Evolutionary conservation across 768 basidiomycete species (phyloP).

Genomic region (Cubamyces lactineus): DNA sequence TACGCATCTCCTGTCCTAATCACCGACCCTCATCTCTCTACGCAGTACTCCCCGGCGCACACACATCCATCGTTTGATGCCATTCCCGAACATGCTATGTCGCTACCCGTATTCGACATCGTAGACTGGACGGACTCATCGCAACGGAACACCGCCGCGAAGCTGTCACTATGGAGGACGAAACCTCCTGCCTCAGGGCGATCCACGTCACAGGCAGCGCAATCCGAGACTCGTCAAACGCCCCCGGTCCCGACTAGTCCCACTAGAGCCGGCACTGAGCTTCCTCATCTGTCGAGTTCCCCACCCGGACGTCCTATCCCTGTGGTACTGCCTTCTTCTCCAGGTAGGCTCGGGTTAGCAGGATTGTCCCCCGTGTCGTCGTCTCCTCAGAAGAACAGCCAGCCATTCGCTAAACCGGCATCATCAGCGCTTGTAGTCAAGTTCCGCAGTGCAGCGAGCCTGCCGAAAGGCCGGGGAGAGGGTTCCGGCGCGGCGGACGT

Average conservation of each 20-base stretch:
- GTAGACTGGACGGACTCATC: slow-evolving; percentile 62
- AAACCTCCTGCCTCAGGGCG: slow-evolving; percentile 38
- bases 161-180: slow-evolving; percentile 65
- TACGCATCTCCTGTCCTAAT: slow-evolving; percentile 69
- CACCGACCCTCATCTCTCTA: slow-evolving; percentile 66
- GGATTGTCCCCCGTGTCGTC: not conserved
- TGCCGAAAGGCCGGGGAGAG: not conserved
- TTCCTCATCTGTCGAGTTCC: slow-evolving; percentile 2
- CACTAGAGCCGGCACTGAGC: not conserved
- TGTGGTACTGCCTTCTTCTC: slow-evolving; percentile 18
- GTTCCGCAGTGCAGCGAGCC: slow-evolving; percentile 5
- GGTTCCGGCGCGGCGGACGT: slow-evolving; percentile 31
- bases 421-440: slow-evolving; percentile 17
- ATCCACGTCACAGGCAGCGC: slow-evolving; percentile 23
- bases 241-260: slow-evolving; percentile 4
- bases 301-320: slow-evolving; percentile 8
- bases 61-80: slow-evolving; percentile 40
- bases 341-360: slow-evolving; percentile 16
- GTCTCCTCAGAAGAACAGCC: slow-evolving; percentile 6
- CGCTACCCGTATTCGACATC: slow-evolving; percentile 59
- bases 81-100: not conserved
- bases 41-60: slow-evolving; percentile 55
- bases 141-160: slow-evolving; percentile 47
- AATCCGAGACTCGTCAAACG: not conserved
- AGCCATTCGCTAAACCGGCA: not conserved